These are phyloP conservation scores for Podaxis pistillaris DNA, from an alignment of 768 basidiomycete genomes.

Conservation along the genomic window DNA sequence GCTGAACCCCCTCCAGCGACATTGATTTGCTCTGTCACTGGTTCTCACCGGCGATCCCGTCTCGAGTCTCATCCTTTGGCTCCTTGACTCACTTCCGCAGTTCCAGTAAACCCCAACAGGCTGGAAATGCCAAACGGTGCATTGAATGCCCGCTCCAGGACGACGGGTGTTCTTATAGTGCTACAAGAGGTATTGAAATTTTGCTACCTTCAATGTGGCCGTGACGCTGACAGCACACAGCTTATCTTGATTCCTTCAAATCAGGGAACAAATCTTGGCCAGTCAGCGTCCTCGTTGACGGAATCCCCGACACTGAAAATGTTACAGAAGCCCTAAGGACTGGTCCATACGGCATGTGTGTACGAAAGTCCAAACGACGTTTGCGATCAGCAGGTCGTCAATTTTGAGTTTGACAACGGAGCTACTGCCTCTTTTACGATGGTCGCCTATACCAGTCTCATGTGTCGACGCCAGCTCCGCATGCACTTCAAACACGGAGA, in stretches of 20 bases:
- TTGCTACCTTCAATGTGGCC: neutral
- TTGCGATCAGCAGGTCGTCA: constrained; percentile 90
- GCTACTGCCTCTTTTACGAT: constrained; percentile 86
- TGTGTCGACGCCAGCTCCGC: constrained; percentile 79
- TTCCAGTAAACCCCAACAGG: constrained; percentile 62
- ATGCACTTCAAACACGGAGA: constrained; percentile 87
- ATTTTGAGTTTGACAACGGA: constrained; percentile 80
- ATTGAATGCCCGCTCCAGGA: constrained; percentile 71
- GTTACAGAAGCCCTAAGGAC: constrained; percentile 64
- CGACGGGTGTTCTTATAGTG: constrained; percentile 75
- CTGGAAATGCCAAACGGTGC: constrained; percentile 68
- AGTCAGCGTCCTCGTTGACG: constrained; percentile 66
- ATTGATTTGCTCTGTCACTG: constrained; percentile 82
- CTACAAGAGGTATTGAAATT: constrained; percentile 68
- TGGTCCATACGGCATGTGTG: constrained; percentile 78
- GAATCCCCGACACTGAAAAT: constrained; percentile 84
- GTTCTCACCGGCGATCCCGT: constrained; percentile 62
- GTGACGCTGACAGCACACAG: constrained; percentile 34
- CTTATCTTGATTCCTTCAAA: constrained; percentile 77
- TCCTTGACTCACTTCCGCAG: constrained; percentile 82
- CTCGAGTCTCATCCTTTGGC: constrained; percentile 81
- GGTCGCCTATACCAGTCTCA: constrained; percentile 74
- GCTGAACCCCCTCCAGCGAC: constrained; percentile 48
- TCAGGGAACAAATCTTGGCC: constrained; percentile 64
- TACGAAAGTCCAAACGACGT: constrained; percentile 87